These are phyloP conservation scores for Tuctoria greenei DNA, from an alignment of 176 grass and related monocot genomes.

Conservation along the genomic window DNA sequence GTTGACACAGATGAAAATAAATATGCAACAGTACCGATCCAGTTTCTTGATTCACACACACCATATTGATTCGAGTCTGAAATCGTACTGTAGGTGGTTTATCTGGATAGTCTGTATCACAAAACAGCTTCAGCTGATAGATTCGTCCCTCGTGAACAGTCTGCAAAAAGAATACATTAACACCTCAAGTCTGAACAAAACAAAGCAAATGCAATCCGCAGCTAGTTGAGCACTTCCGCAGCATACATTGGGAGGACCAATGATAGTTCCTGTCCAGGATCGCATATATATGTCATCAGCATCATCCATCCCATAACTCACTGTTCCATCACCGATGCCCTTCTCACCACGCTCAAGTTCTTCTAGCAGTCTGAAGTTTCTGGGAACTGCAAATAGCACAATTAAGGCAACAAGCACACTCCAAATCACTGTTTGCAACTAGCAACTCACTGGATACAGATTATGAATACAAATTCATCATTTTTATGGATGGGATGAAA, in stretches of 20 bases:
- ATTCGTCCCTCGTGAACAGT: conserved; percentile 81
- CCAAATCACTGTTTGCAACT: conserved; percentile 15
- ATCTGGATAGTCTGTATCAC: conserved; percentile 77
- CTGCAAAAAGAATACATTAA: conserved; percentile 38
- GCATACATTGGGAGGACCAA: conserved; percentile 72
- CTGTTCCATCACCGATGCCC: conserved; percentile 82
- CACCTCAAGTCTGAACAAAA: conserved; percentile 10
- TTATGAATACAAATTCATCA: background rate
- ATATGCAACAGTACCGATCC: conserved; percentile 50
- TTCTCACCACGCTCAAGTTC: conserved; percentile 82
- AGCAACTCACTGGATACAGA: no score
- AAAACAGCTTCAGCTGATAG: conserved; percentile 74
- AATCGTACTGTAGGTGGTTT: conserved; percentile 68
- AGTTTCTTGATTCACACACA: conserved; percentile 60
- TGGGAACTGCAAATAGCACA: conserved; percentile 57
- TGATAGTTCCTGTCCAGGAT: conserved; percentile 86
- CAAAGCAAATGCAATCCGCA: conserved; percentile 27
- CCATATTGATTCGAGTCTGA: conserved; percentile 75
- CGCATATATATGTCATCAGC: conserved; percentile 82
- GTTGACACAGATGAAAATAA: background rate
- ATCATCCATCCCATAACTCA: conserved; percentile 94
- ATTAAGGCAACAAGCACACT: conserved; percentile 18
- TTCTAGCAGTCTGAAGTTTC: conserved; percentile 81
- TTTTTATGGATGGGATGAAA: background rate
- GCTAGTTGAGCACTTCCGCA: conserved; percentile 15